These are phyloP conservation scores for Elaeis oleifera DNA, from an alignment of 202 grass and related monocot species.

Conservation along the genomic window DNA sequence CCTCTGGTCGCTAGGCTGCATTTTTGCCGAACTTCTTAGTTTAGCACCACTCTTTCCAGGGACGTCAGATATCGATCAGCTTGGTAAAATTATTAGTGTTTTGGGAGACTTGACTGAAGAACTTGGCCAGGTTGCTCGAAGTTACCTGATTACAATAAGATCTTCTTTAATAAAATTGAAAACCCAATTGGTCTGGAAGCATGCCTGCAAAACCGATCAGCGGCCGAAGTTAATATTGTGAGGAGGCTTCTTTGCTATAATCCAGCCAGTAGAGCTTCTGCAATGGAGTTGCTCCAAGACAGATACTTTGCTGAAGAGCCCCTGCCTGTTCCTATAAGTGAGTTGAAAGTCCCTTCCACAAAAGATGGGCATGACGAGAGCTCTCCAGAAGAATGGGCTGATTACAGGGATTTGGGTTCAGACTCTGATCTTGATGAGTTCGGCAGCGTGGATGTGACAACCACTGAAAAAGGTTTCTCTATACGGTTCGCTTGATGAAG, in stretches of 20 bases:
- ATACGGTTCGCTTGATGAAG: not conserved
- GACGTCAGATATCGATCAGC: slow-evolving; percentile 76
- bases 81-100: slow-evolving; percentile 68
- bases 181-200: slow-evolving; percentile 51
- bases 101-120: slow-evolving; percentile 66
- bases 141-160: slow-evolving; percentile 74
- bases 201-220: slow-evolving; percentile 47
- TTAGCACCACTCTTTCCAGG: slow-evolving; percentile 66
- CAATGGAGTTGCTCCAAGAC: slow-evolving; percentile 44
- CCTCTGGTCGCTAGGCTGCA: slow-evolving; percentile 87
- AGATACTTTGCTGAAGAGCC: slow-evolving; percentile 57
- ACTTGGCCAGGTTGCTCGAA: slow-evolving; percentile 72
- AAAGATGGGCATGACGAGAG: slow-evolving; percentile 42
- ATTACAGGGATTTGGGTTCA: slow-evolving; percentile 30
- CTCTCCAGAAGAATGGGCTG: slow-evolving; percentile 51
- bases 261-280: slow-evolving; percentile 38
- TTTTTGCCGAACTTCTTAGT: slow-evolving; percentile 62
- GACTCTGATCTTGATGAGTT: slow-evolving; percentile 38
- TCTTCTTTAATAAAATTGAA: slow-evolving; percentile 66
- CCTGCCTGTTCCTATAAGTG: slow-evolving; percentile 38
- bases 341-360: slow-evolving; percentile 43
- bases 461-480: slow-evolving; percentile 3
- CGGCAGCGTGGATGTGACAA: not conserved
- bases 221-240: slow-evolving; percentile 52
- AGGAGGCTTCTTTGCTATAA: slow-evolving; percentile 57